These are phyloP conservation scores for Parathielavia hyrcaniae DNA, from an alignment of 495 filamentous ascomycete species.

Conservation along the genomic window DNA sequence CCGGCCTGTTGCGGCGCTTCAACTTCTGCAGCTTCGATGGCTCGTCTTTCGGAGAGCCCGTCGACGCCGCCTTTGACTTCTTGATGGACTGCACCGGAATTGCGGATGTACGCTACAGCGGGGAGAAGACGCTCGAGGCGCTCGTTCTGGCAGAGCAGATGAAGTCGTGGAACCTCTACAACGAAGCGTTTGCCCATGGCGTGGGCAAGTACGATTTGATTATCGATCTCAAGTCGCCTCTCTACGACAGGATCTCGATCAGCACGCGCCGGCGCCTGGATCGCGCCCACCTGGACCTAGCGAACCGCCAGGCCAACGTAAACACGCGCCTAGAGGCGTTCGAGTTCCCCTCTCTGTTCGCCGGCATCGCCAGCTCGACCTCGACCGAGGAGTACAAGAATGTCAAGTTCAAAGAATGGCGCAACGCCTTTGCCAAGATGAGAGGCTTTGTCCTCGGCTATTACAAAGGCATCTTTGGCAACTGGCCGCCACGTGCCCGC, in stretches of 20 bases:
- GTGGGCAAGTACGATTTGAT: constrained; percentile 81
- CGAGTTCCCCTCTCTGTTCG: constrained; percentile 84
- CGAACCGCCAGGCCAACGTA: constrained; percentile 58
- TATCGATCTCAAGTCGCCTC: constrained; percentile 57
- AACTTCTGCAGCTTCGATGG: constrained; percentile 77
- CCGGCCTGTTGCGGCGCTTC: constrained; percentile 61
- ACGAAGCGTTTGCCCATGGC: constrained; percentile 88
- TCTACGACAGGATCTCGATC: constrained; percentile 60
- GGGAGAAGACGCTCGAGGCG: constrained; percentile 86
- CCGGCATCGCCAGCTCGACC: constrained; percentile 77
- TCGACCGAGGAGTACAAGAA: constrained; percentile 64
- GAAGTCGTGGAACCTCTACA: constrained; percentile 73
- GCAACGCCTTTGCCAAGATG: constrained; percentile 61
- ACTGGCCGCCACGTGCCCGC: constrained; percentile 87
- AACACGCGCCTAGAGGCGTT: constrained; percentile 67
- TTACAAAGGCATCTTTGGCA: constrained; percentile 78
- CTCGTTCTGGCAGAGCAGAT: constrained; percentile 82
- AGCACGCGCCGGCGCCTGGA: constrained; percentile 74
- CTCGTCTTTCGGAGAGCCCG: constrained; percentile 72
- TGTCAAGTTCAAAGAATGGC: constrained; percentile 82
- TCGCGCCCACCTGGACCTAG: constrained; percentile 71
- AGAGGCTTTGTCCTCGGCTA: constrained; percentile 67
- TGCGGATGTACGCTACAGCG: constrained; percentile 72
- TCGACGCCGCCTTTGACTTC: constrained; percentile 64
- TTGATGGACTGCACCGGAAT: constrained; percentile 70